Evolutionary conservation across 140 eudicot genomes (phyloP).

Genomic region (Senecio squalidus): DNA sequence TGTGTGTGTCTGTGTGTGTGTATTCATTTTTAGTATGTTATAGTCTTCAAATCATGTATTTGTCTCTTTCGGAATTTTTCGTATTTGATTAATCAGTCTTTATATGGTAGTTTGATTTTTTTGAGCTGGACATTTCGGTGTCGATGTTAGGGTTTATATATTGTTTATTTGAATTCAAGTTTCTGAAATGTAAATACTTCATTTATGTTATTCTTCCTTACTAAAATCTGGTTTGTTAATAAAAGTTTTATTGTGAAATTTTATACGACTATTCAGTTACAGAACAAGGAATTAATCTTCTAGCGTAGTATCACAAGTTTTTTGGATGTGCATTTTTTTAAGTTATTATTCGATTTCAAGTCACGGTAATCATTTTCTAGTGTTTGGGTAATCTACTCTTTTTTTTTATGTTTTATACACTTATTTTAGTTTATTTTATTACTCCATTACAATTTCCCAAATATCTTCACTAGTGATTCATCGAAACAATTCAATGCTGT

Average conservation of each 20-base stretch:
- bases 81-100: not conserved
- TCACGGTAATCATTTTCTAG: not conserved
- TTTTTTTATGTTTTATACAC: too few relatives aligned
- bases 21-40: slow-evolving; percentile 11
- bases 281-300: not conserved
- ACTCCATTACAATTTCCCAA: too few relatives aligned
- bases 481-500: not conserved
- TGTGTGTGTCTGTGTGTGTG: slow-evolving; percentile 6
- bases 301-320: not conserved
- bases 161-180: not conserved
- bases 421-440: too few relatives aligned
- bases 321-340: not conserved
- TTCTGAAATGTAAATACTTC: not conserved
- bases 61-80: not conserved
- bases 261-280: not conserved
- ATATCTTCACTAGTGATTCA: not conserved
- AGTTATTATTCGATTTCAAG: not conserved
- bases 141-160: slow-evolving; percentile 1
- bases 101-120: slow-evolving; percentile 22
- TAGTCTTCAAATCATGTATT: too few relatives aligned
- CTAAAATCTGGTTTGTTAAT: not conserved
- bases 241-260: slow-evolving; percentile 2
- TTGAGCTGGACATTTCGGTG: not conserved
- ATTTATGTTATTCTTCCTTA: not conserved
- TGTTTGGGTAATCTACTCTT: not conserved